Conservation (phyloP, 208 protist genomes). For the Trichomonas gallinae region DNA sequence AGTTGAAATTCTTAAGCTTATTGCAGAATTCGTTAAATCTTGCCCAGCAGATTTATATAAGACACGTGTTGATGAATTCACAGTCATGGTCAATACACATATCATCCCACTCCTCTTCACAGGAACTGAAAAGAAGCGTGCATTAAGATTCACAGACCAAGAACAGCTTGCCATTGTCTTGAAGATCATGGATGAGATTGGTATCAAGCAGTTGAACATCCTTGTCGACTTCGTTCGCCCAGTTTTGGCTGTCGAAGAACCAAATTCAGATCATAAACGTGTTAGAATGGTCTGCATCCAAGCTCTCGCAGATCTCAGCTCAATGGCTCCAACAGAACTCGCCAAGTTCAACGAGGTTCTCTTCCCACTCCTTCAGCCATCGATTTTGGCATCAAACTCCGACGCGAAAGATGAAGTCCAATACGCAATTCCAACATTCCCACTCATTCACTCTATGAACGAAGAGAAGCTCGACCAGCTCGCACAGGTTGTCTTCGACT, state of each 20-base stretch:
- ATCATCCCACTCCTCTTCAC: neutral
- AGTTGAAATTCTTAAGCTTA: neutral
- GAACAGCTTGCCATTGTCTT: neutral
- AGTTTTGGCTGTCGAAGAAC: neutral
- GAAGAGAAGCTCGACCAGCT: neutral
- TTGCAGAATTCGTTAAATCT: neutral
- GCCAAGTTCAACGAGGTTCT: neutral
- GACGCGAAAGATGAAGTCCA: neutral
- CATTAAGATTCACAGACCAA: neutral
- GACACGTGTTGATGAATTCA: neutral
- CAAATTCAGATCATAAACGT: neutral
- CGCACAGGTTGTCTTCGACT: neutral
- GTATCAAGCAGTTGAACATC: neutral
- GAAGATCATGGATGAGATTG: neutral
- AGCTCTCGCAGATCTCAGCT: neutral
- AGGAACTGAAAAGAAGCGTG: neutral
- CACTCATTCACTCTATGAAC: neutral
- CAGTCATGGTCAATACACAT: neutral
- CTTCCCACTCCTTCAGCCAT: neutral
- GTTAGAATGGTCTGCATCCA: neutral
- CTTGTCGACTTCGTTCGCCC: neutral
- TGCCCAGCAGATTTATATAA: neutral
- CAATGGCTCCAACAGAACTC: neutral
- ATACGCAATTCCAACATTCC: neutral
- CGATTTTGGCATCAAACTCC: neutral